Evolutionary conservation across 1,284 basidiomycete species (phyloP), one percentile per base, ranked within the genome.

Genomic region (Boletus semigastroideus): DNA sequence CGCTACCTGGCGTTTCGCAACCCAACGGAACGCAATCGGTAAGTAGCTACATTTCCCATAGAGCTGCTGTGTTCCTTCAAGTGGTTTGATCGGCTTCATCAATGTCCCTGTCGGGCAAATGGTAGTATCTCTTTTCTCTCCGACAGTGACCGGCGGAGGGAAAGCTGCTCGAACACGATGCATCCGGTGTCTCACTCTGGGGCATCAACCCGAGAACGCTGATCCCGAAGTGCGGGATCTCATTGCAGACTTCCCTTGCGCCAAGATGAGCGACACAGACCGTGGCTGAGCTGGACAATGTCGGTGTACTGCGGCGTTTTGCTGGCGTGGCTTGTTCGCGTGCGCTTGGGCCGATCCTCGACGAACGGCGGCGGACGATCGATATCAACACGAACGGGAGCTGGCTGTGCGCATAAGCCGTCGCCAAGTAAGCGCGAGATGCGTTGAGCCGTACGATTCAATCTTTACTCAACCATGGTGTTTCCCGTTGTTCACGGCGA

Each of bases 351-450:
- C 49, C 72, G 37, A 41, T 38, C 16, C 39, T 63, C 0, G 63
- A 63, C n/a, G 65, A 71, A 30, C 77, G 72, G 74, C 65, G 59
- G 51, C 59, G 64, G 30, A 67, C 73, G 6, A 43, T 75, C 19
- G 72, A 77, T 38, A 59, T 74, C 38, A 77, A 76, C 49, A 66
- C 67, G 20, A 78, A 71, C 4, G 76, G 76, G 14, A 72, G 72
- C 46, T 76, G 70, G 70, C 52, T 48, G 73, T n/a, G n/a, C n/a
- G n/a, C 75, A 4, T 71, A 74, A 52, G 65, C 72, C 0, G 74
- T 70, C 27, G 72, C 67, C 42, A 72, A 64, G 76, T 74, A 40
- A 48, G 69, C 62, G 30, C 11, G 30, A 12, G 30, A 12, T 31
- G 13, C 5, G 25, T 25, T 25, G 25, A 25, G 25, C 5, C 25